These are phyloP conservation scores for Bruguiera sexangula DNA, from an alignment of 345 rosid genomes.

Conservation along the genomic window DNA sequence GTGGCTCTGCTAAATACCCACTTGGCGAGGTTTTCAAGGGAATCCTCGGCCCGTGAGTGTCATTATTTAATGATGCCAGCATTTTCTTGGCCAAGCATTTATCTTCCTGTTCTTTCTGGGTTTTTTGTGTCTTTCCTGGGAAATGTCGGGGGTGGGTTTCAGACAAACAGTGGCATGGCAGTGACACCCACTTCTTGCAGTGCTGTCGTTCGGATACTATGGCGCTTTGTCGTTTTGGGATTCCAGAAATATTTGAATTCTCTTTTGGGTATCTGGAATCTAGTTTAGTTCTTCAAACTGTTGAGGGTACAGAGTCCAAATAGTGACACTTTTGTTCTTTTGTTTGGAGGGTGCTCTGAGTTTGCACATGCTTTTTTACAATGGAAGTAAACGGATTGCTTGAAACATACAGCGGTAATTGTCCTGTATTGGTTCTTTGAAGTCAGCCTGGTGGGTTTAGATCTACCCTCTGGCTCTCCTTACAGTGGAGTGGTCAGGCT, in stretches of 20 bases:
- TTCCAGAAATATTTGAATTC: background rate
- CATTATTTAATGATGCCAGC: constrained; percentile 23
- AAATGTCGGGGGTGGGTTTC: constrained; percentile 27
- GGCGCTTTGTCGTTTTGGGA: constrained; percentile 8
- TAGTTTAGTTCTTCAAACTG: constrained; percentile 8
- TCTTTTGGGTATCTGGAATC: constrained; percentile 9
- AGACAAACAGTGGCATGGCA: constrained; percentile 18
- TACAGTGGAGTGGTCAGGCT: too few species aligned
- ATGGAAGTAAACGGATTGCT: too few species aligned
- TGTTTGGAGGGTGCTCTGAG: constrained; percentile 5
- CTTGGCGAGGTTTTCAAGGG: constrained; percentile 38
- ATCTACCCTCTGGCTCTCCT: too few species aligned
- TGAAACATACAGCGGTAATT: too few species aligned
- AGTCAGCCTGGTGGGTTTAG: constrained; percentile 13
- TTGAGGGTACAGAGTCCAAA: background rate
- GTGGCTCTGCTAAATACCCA: constrained; percentile 20
- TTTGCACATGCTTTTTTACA: background rate
- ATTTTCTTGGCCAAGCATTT: constrained; percentile 9
- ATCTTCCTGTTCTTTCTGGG: background rate
- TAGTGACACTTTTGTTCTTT: constrained; percentile 19
- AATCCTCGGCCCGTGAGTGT: constrained; percentile 57
- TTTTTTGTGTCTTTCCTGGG: constrained; percentile 10
- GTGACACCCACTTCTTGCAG: constrained; percentile 11
- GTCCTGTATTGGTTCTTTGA: constrained; percentile 13
- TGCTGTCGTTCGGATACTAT: constrained; percentile 1